Conservation (phyloP, 2,329 filamentous ascomycete species). For the Tolypocladium guangdongense region DNA sequence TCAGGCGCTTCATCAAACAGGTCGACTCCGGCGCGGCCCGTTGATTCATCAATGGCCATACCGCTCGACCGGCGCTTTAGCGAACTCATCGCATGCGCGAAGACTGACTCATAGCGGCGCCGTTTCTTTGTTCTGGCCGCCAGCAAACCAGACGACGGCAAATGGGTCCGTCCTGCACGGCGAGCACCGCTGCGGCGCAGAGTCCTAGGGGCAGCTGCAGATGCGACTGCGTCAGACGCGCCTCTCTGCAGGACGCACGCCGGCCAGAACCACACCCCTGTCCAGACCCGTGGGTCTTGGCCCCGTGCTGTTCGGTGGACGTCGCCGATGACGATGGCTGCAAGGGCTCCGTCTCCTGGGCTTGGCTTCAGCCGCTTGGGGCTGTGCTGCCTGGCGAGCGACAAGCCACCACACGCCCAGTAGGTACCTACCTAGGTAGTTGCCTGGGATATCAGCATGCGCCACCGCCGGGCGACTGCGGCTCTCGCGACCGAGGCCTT, state of each 20-base stretch:
- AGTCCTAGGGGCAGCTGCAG: background rate
- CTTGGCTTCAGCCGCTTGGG: slow-evolving; percentile 3
- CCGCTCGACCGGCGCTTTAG: background rate
- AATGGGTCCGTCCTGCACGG: background rate
- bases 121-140: background rate
- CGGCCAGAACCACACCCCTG: background rate
- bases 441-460: no score
- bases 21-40: background rate
- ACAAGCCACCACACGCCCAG: background rate
- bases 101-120: background rate
- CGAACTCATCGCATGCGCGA: background rate
- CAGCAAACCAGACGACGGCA: background rate
- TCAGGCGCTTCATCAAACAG: slow-evolving; percentile 2
- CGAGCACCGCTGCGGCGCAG: background rate
- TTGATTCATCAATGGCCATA: background rate
- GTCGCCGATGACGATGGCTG: background rate
- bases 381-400: slow-evolving; percentile 7
- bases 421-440: no score
- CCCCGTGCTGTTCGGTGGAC: background rate
- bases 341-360: background rate
- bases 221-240: background rate
- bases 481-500: background rate
- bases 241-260: background rate
- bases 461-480: background rate
- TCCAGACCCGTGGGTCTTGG: background rate